Evolutionary conservation across 2,329 filamentous ascomycete genomes (phyloP).

Genomic region (Didymosphaeria variabile): DNA sequence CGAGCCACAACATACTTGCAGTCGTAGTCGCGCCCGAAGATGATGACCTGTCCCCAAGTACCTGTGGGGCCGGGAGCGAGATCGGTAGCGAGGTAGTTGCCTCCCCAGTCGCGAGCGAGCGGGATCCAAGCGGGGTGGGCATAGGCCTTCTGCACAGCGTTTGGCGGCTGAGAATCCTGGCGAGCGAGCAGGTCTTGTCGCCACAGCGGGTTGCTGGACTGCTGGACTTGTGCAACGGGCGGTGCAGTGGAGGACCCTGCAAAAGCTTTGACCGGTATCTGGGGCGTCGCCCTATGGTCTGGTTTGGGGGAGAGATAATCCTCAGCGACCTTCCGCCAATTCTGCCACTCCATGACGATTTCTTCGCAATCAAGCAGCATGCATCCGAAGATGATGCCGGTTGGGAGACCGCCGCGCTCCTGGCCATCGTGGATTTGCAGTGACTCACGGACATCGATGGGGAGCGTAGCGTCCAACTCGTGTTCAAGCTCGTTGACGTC

Average conservation of each 20-base stretch:
- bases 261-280: slow-evolving; percentile 75
- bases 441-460: slow-evolving; percentile 92
- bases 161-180: slow-evolving; percentile 87
- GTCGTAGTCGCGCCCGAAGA: slow-evolving; percentile 97
- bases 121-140: slow-evolving; percentile 96
- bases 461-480: slow-evolving; percentile 91
- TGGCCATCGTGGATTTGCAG: slow-evolving; percentile 94
- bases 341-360: slow-evolving; percentile 96
- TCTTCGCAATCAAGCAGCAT: slow-evolving; percentile 99
- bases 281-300: slow-evolving; percentile 65
- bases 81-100: slow-evolving; percentile 95
- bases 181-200: slow-evolving; percentile 82
- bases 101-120: slow-evolving; percentile 95
- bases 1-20: slow-evolving; percentile 96
- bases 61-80: slow-evolving; percentile 88
- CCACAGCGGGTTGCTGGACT: slow-evolving; percentile 73
- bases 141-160: slow-evolving; percentile 90
- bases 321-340: slow-evolving; percentile 93
- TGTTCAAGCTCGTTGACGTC: slow-evolving; percentile 97
- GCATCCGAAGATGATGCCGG: slow-evolving; percentile 89
- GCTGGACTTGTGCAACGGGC: slow-evolving; percentile 60
- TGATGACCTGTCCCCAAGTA: slow-evolving; percentile 94
- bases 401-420: slow-evolving; percentile 89
- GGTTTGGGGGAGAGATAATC: slow-evolving; percentile 76
- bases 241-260: slow-evolving; percentile 77